Evolutionary conservation across 192 early-diverging fungal genomes (phyloP), one percentile per base, ranked within the genome.

Genomic region (Entomortierella beljakovae): DNA sequence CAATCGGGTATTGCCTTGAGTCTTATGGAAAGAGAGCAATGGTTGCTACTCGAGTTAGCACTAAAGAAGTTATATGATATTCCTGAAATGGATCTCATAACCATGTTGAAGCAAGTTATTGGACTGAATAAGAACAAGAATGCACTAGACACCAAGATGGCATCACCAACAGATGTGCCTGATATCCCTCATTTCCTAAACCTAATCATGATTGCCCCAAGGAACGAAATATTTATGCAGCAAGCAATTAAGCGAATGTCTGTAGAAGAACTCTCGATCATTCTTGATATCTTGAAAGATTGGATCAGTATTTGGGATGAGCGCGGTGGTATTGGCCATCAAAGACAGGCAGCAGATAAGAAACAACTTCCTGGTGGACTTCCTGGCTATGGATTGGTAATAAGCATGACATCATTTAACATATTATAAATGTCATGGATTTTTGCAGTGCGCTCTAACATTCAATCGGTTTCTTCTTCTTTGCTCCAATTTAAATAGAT

Each of bases 161-260:
- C 35, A 54, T 52, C 62, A 20, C 38, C 59, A 3, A 31, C 55
- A 52, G 9, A 57, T 52, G 68, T 64, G 38, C 42, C 48, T 22
- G 54, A 71, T 11, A 60, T 75, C 22, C 34, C 59, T 16, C 52
- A 55, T 25, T 79, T 79, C 52, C 49, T 79, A 57, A 82, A 82
- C 51, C 34, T 81, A 49, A 71, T 79, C 33, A 67, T 82, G 68
- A 51, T 72, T 31, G 68, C 81, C 18, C 85, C 85, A 15, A 70
- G 72, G 46, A 86, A 86, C 60, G 83, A 84, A 33, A 70, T 86
- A 18, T 86, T 84, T 62, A 71, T 86, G 72, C 85, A 86, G 64
- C 85, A 86, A 51, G 80, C 85, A 8, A 4, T 86, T 20, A 86
- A 86, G 55, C 71, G 57, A 26, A 26, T 86, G 18, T 70, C 64